phyloP scores from a whole-genome alignment of 306 rosid genomes.

The Vigna angularis region DNA sequence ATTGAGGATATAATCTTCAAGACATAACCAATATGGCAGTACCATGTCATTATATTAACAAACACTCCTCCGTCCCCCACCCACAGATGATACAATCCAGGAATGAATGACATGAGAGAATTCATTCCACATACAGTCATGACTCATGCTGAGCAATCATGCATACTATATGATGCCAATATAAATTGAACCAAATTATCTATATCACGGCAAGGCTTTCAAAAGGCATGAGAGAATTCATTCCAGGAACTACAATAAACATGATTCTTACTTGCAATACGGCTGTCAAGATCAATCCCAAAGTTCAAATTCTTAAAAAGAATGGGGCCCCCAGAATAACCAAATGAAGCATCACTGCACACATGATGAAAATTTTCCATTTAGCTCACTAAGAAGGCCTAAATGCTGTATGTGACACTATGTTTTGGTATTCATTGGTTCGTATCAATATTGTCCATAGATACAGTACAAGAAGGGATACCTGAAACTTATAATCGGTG shows the following conservation, averaged over 20 bases:
- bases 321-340: constrained; percentile 92
- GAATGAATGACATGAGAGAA: constrained; percentile 15
- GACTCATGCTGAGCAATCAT: neutral
- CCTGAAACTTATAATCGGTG: constrained; percentile 99
- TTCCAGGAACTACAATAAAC: constrained; percentile 30
- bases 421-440: constrained; percentile 23
- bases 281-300: constrained; percentile 99
- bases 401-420: constrained; percentile 16
- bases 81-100: constrained; percentile 14
- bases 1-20: constrained; percentile 41
- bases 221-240: constrained; percentile 11
- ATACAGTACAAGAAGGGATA: constrained; percentile 39
- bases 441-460: constrained; percentile 24
- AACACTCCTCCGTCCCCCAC: constrained; percentile 3
- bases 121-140: constrained; percentile 6
- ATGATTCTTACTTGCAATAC: constrained; percentile 89
- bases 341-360: constrained; percentile 98
- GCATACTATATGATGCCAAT: constrained; percentile 18
- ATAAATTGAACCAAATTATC: constrained; percentile 15
- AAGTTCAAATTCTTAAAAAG: constrained; percentile 93
- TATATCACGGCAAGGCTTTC: neutral
- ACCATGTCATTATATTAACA: constrained; percentile 29
- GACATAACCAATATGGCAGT: constrained; percentile 34
- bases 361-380: constrained; percentile 23
- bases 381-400: constrained; percentile 21